Evolutionary conservation across 768 basidiomycete species (phyloP).

Genomic region (Mycena latifolia): DNA sequence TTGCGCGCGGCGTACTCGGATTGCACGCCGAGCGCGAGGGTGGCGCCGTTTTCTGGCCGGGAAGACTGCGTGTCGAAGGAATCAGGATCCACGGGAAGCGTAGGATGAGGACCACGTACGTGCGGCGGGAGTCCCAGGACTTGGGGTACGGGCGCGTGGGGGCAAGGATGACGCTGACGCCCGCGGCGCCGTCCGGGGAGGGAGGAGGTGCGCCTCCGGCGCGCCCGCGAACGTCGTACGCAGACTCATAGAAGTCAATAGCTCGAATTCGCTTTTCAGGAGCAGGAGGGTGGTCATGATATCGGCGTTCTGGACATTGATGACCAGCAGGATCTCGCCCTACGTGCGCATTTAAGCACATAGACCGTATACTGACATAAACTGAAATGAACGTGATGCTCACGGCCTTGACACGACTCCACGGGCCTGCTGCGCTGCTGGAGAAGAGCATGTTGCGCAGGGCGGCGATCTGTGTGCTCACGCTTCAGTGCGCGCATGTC

Average conservation of each 20-base stretch:
- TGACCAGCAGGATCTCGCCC: slow-evolving; percentile 73
- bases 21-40: too few relatives aligned
- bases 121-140: slow-evolving; percentile 79
- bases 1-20: too few relatives aligned
- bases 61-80: too few relatives aligned
- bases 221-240: slow-evolving; percentile 69
- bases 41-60: too few relatives aligned
- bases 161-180: slow-evolving; percentile 77
- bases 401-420: slow-evolving; percentile 53
- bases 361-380: slow-evolving; percentile 33
- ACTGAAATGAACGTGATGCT: too few relatives aligned
- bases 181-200: slow-evolving; percentile 66
- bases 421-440: too few relatives aligned
- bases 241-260: slow-evolving; percentile 43
- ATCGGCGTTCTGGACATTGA: slow-evolving; percentile 79
- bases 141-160: slow-evolving; percentile 72
- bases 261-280: slow-evolving; percentile 69
- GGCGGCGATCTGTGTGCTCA: slow-evolving; percentile 77
- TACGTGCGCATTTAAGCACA: slow-evolving; percentile 41
- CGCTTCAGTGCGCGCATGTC: slow-evolving; percentile 57
- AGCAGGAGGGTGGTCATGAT: slow-evolving; percentile 76
- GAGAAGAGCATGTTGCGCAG: too few relatives aligned
- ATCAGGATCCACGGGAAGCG: too few relatives aligned
- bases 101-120: too few relatives aligned
- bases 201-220: slow-evolving; percentile 72